Base-by-base conservation (phyloP, 805 yeast genomes). In the Kuraishia floccosa region DNA sequence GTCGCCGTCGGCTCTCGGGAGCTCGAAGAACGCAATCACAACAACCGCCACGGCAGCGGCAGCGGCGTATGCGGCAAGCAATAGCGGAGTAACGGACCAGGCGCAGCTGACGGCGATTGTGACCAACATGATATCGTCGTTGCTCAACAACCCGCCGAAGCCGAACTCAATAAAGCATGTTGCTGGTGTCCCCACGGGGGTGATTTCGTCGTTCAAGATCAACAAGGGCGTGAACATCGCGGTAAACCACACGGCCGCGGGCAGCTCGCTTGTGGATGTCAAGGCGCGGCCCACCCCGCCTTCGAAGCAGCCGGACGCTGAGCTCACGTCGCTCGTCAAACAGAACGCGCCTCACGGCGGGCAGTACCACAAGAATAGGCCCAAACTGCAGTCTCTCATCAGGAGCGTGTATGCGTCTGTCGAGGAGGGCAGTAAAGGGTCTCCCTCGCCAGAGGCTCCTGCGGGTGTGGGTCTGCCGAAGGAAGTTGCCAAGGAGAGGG, bases 31-130 rank as follows among this genome's bases (percentile, higher is more conserved):
- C 17, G 28, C 41, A 7, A 23, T 57, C 17, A 36, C 50, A 8
- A 57, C 64, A 2, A 55, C 63, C 2, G 52, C 63, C 6, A 56
- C 60, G 2, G 47, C 66, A 4, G 50, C 54, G n/a, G 61, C 62
- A 2, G 54, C 62, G 6, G 41, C 57, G 2, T 58, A 53, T 32
- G 51, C 58, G 8, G 48, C 48, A 6, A 31, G 50, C 35, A 40
- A 46, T 39, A 34, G 44, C 36, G 27, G 40, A 34, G 26, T 39
- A 10, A 16, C 36, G 15, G 38, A 39, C 23, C 43, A 40, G 17
- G 33, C 35, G 11, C 40, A 38, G 13, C 28, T 47, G 7, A 37
- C 42, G 9, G 36, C 40, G 3, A 34, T 45, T 9, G 38, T 43
- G 22, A 39, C 31, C 16, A 41, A 43, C 2, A 33, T 47, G 14